Conservation (phyloP, 352 stramenopile species). For the Globisporangium radiosum region DNA sequence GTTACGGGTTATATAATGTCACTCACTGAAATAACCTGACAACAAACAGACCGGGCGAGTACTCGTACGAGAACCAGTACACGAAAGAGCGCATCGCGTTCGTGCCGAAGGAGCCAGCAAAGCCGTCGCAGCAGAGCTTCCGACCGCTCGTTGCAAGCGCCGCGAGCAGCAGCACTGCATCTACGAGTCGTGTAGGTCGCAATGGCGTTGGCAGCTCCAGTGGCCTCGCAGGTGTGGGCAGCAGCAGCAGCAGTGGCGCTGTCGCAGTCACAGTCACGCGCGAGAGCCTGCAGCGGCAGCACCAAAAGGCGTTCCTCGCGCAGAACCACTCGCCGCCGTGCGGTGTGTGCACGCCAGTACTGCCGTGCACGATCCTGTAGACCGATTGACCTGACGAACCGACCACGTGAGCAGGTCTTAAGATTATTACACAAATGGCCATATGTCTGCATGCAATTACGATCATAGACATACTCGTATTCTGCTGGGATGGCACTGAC, state of each 20-base stretch:
- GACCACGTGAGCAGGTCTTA: no score
- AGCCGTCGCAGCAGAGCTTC: constrained; percentile 84
- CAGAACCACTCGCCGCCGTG: constrained; percentile 66
- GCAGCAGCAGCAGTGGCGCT: neutral
- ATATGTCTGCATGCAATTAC: no score
- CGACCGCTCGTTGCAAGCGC: constrained; percentile 16
- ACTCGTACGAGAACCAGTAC: constrained; percentile 88
- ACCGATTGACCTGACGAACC: no score
- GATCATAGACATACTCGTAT: no score
- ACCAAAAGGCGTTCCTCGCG: constrained; percentile 74
- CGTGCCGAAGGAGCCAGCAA: constrained; percentile 75
- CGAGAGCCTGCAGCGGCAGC: constrained; percentile 78
- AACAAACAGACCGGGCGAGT: constrained; percentile 57
- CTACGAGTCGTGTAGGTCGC: neutral
- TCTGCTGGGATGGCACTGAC: no score
- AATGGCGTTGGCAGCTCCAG: neutral
- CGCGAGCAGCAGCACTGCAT: constrained; percentile 6
- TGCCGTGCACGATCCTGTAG: constrained; percentile 57
- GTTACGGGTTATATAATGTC: neutral
- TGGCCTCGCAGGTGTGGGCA: neutral
- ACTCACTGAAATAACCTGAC: neutral
- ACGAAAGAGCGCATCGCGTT: constrained; percentile 86
- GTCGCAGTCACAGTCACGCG: constrained; percentile 58
- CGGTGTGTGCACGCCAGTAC: constrained; percentile 32
- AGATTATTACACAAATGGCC: no score